These are phyloP conservation scores for Phalaenopsis aphrodite DNA, from an alignment of 106 monocot genomes.

Conservation along the genomic window DNA sequence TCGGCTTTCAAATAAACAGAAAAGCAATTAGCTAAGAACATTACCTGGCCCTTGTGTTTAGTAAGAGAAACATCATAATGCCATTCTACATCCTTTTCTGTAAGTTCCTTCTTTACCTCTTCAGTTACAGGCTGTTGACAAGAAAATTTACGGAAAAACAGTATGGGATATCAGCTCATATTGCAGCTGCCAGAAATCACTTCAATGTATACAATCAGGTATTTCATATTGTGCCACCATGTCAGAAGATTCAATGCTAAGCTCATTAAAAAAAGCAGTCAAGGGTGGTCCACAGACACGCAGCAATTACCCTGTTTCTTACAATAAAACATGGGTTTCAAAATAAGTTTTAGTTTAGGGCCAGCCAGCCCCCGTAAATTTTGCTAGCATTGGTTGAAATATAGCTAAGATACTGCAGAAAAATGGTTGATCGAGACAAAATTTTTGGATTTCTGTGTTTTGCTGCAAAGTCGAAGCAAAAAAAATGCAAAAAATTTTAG, in stretches of 20 bases:
- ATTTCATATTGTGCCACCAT: not conserved
- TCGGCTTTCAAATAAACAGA: not conserved
- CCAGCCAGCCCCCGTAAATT: not conserved
- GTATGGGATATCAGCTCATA: not conserved
- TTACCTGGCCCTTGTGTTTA: slow-evolving; percentile 93
- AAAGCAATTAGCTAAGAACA: not conserved
- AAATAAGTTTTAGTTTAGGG: not conserved
- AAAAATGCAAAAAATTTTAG: not conserved
- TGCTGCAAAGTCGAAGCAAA: not conserved
- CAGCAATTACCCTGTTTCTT: not conserved
- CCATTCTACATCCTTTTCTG: slow-evolving; percentile 76
- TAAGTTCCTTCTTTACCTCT: slow-evolving; percentile 73
- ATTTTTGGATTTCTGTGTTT: not conserved
- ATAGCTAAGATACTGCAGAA: not conserved
- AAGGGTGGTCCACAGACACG: not conserved
- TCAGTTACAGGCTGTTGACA: slow-evolving; percentile 59
- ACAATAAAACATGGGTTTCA: not conserved
- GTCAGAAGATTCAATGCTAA: not conserved
- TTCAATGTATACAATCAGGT: not conserved
- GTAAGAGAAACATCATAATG: slow-evolving; percentile 82
- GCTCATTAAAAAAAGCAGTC: not conserved
- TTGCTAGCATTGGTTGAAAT: not conserved
- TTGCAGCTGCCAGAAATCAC: not conserved
- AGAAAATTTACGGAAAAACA: not conserved
- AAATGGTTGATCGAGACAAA: not conserved